phyloP scores from a whole-genome alignment of 768 basidiomycete genomes.

The Psilocybe cyanescens region DNA sequence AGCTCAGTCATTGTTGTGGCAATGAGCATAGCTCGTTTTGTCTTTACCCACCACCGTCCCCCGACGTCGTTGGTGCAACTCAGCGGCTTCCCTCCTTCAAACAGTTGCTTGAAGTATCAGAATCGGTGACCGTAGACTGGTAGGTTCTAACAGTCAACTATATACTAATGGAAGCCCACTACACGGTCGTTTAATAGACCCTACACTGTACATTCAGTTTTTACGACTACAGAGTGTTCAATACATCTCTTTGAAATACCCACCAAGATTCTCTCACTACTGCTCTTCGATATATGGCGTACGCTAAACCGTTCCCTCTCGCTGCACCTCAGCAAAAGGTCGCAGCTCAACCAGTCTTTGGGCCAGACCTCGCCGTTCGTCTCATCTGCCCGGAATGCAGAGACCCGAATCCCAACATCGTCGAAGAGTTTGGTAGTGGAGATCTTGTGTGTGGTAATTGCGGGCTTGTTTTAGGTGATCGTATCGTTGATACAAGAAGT shows the following conservation, averaged over 20 bases:
- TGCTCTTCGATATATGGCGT: conserved; percentile 56
- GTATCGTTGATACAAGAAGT: conserved; percentile 95
- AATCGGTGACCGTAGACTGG: conserved; percentile 24
- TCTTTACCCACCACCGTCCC: conserved; percentile 27
- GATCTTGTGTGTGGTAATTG: conserved; percentile 95
- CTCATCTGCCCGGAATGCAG: conserved; percentile 96
- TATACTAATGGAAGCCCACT: conserved; percentile 19
- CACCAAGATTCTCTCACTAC: conserved; percentile 27
- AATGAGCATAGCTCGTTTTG: conserved; percentile 9
- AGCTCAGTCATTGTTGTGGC: conserved; percentile 5
- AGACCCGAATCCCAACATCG: conserved; percentile 91
- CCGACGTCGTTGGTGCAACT: conserved; percentile 27
- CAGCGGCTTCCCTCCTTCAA: conserved; percentile 14
- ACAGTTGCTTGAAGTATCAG: conserved; percentile 15
- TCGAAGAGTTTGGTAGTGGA: conserved; percentile 97
- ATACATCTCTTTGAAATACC: conserved; percentile 18
- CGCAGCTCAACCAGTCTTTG: conserved; percentile 62
- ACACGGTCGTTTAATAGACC: conserved; percentile 28
- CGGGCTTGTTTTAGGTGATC: conserved; percentile 93
- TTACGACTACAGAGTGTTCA: conserved; percentile 15
- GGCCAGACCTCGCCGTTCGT: conserved; percentile 84
- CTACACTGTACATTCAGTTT: conserved; percentile 13
- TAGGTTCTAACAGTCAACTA: conserved; percentile 23
- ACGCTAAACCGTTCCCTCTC: conserved; percentile 81
- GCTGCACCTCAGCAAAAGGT: conserved; percentile 59